phyloP scores from a whole-genome alignment of 1,284 basidiomycete genomes.

The Neonothopanus nambi region DNA sequence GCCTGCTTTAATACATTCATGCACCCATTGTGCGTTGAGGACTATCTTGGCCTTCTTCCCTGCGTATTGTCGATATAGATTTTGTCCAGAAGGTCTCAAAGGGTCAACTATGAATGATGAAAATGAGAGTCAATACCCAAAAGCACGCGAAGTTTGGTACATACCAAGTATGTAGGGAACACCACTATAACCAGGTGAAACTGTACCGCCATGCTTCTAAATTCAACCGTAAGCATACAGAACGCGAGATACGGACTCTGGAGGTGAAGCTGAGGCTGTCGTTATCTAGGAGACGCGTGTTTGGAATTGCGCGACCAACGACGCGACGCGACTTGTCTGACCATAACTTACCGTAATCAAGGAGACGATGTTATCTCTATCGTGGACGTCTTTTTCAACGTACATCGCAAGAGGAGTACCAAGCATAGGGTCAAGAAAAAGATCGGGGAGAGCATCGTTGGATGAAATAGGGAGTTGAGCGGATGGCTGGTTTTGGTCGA shows the following conservation, averaged over 20 bases:
- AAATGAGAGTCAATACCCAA: not conserved
- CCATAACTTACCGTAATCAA: constrained; percentile 57
- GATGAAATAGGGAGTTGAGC: constrained; percentile 33
- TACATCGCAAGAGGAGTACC: constrained; percentile 72
- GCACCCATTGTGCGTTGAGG: constrained; percentile 68
- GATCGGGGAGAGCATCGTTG: constrained; percentile 32
- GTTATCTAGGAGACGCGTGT: constrained; percentile 1
- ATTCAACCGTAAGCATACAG: not conserved
- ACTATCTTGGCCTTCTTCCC: constrained; percentile 78
- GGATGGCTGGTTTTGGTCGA: too few species aligned
- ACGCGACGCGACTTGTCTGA: constrained; percentile 1
- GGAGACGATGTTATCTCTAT: constrained; percentile 61
- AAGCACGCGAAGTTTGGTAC: not conserved
- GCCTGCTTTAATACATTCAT: constrained; percentile 67
- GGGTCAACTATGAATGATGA: constrained; percentile 57
- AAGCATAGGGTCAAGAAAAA: constrained; percentile 80
- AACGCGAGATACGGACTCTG: too few species aligned
- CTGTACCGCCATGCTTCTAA: constrained; percentile 73
- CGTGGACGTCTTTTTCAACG: constrained; percentile 75
- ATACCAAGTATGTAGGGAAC: constrained; percentile 75
- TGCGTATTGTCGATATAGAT: constrained; percentile 71
- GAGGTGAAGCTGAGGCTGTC: too few species aligned
- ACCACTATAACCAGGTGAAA: constrained; percentile 71
- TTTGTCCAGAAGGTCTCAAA: constrained; percentile 76
- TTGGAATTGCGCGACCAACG: constrained; percentile 3